These are phyloP conservation scores for Ogataea kodamae DNA, from an alignment of 805 yeast genomes.

Conservation along the genomic window DNA sequence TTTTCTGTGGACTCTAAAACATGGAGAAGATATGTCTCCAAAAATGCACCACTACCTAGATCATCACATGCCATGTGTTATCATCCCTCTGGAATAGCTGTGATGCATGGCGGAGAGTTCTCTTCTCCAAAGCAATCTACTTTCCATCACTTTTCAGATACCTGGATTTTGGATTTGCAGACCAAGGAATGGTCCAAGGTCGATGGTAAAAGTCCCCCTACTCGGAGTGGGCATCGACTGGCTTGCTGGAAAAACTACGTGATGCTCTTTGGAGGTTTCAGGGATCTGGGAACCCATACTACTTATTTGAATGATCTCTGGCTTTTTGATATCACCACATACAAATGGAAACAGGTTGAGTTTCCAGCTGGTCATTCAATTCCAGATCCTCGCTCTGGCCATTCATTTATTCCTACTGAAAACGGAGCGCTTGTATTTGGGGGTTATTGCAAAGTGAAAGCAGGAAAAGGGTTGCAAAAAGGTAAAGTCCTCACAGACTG, in stretches of 20 bases:
- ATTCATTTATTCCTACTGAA: constrained; percentile 70
- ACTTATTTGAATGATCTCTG: constrained; percentile 83
- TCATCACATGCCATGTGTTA: constrained; percentile 92
- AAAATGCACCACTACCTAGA: constrained; percentile 87
- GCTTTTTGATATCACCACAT: constrained; percentile 85
- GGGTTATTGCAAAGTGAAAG: constrained; percentile 91
- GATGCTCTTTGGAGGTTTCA: constrained; percentile 85
- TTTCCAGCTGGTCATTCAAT: constrained; percentile 75
- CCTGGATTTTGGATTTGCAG: constrained; percentile 86
- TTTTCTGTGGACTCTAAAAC: constrained; percentile 72
- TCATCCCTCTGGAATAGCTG: constrained; percentile 83
- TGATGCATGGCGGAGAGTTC: constrained; percentile 95
- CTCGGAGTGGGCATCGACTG: constrained; percentile 91
- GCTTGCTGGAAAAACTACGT: constrained; percentile 89
- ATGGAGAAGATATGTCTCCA: constrained; percentile 78
- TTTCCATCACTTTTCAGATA: constrained; percentile 93
- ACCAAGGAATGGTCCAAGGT: constrained; percentile 88
- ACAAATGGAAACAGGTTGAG: constrained; percentile 88
- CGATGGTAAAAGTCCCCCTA: constrained; percentile 74
- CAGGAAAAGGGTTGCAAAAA: constrained; percentile 80
- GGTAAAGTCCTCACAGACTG: constrained; percentile 86
- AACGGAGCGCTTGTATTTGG: constrained; percentile 90
- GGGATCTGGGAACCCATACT: constrained; percentile 82
- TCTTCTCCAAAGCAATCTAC: constrained; percentile 95
- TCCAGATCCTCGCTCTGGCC: constrained; percentile 95